Evolutionary conservation across 768 basidiomycete genomes (phyloP), one percentile per base, ranked within the genome.

Genomic region (Holtermanniella nyarrowii): DNA sequence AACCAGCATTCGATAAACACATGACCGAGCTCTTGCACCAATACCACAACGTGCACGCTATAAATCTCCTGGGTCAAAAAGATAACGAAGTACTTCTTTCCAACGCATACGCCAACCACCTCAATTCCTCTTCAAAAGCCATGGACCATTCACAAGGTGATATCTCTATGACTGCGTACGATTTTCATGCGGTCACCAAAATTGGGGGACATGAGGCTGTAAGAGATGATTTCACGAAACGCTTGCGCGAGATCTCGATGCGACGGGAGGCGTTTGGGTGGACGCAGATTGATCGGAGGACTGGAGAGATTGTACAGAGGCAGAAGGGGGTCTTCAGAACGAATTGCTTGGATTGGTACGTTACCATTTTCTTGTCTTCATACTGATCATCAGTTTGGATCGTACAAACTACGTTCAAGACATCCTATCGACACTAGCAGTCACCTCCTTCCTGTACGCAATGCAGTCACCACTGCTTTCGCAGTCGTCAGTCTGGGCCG

Each of bases 341-440:
- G 13, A 71, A 71, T 53, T 71, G 70, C 52, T 41, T 71, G 14
- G 69, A 71, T 47, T 71, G 69, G 69, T 56, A 13, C 4, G 7
- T n/a, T 50, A 44, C 24, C 43, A 44, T 23, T 21, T 21, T 18
- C 18, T 22, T 27, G 44, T 60, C n/a, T 44, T 48, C 16, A 44
- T 31, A 23, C 47, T 57, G 5, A 21, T 11, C 14, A 10, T 11
- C 61, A 95, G 95, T 70, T 75, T 99, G 57, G 93, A 99, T 63
- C 83, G 95, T 37, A 99, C 95, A 3, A 99, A 99, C 70, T 93
- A 96, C 59, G 83, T 95, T 1, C 87, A 99, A 72, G 93, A 97
- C 63, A 88, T 95, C 61, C 76, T 96, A 42, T 93, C 91, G 3
- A 79, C 84, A 12, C 79, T 78, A 40, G 81, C 83, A 0, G 76